A percentile compares a stretch with the other conserved stretches of the same genome.
Conservation (phyloP, 202 grass and related monocot genomes). For the Alloteropsis angusta region DNA sequence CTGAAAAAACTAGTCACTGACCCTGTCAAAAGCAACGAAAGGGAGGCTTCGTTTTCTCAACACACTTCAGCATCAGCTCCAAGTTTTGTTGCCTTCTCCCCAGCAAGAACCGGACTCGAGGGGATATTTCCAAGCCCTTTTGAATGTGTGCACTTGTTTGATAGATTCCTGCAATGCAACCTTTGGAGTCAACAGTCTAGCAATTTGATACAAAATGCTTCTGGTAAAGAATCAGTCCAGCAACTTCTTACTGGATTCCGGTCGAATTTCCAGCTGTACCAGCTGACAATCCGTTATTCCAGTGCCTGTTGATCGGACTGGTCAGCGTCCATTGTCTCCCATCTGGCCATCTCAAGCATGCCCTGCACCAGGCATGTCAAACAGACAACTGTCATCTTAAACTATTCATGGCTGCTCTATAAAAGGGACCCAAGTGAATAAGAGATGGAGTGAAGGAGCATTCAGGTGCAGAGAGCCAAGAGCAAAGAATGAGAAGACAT, state of each 20-base stretch:
- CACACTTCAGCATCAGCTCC: not conserved
- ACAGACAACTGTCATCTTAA: conserved; percentile 6
- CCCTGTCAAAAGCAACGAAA: conserved; percentile 28
- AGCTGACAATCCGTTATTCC: not conserved
- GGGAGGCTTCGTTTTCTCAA: conserved; percentile 13
- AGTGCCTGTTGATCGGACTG: not conserved
- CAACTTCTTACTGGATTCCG: not conserved
- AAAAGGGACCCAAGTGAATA: conserved; percentile 23
- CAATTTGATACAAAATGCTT: not conserved
- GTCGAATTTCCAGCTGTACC: not conserved
- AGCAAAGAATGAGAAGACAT: conserved; percentile 35
- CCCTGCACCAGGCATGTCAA: not conserved
- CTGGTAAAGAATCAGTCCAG: not conserved
- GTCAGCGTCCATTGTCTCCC: not conserved
- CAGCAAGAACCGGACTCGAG: not conserved
- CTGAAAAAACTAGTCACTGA: conserved; percentile 22
- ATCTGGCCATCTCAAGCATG: not conserved
- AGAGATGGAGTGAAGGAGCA: conserved; percentile 19
- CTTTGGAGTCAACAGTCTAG: not conserved
- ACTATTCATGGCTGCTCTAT: conserved; percentile 19
- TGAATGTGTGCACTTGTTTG: not conserved
- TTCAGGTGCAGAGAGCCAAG: conserved; percentile 9
- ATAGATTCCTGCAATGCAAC: conserved; percentile 7
- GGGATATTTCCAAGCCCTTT: conserved; percentile 5
- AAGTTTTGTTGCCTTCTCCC: conserved; percentile 13